Conservation (phyloP, 495 filamentous ascomycete genomes). For the Penicillium cataractarum region DNA sequence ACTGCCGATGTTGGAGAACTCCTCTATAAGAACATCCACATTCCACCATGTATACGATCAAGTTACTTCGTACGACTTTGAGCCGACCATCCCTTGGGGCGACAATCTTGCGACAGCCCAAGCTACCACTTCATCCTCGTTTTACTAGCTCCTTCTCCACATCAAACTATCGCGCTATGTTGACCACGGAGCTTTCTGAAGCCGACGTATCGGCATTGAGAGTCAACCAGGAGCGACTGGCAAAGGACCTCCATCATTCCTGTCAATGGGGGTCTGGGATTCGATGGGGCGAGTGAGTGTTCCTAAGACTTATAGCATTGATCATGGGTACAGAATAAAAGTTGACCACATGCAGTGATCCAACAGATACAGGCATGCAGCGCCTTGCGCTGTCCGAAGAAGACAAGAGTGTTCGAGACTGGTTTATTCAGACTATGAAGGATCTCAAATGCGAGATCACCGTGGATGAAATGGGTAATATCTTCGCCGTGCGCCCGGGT, state of each 20-base stretch:
- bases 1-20: neutral
- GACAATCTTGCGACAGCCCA: neutral
- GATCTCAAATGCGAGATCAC: slow-evolving; percentile 64
- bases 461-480: slow-evolving; percentile 73
- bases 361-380: slow-evolving; percentile 68
- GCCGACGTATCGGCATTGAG: slow-evolving; percentile 50
- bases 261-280: slow-evolving; percentile 69
- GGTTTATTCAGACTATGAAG: slow-evolving; percentile 71
- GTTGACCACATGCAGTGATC: slow-evolving; percentile 37
- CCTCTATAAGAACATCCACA: slow-evolving; percentile 12
- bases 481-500: slow-evolving; percentile 72
- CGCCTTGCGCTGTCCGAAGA: slow-evolving; percentile 69
- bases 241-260: slow-evolving; percentile 64
- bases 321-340: too few species aligned
- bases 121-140: neutral
- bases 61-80: slow-evolving; percentile 7
- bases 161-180: slow-evolving; percentile 37
- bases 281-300: slow-evolving; percentile 64
- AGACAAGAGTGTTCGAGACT: slow-evolving; percentile 73
- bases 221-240: slow-evolving; percentile 62
- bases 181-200: slow-evolving; percentile 45
- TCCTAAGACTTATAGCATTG: slow-evolving; percentile 6
- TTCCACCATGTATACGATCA: slow-evolving; percentile 9
- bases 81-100: neutral
- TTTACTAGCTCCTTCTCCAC: slow-evolving; percentile 30